Evolutionary conservation across 371 early-diverging fungal genomes (phyloP).

Genomic region (Syncephalastrum monosporum): DNA sequence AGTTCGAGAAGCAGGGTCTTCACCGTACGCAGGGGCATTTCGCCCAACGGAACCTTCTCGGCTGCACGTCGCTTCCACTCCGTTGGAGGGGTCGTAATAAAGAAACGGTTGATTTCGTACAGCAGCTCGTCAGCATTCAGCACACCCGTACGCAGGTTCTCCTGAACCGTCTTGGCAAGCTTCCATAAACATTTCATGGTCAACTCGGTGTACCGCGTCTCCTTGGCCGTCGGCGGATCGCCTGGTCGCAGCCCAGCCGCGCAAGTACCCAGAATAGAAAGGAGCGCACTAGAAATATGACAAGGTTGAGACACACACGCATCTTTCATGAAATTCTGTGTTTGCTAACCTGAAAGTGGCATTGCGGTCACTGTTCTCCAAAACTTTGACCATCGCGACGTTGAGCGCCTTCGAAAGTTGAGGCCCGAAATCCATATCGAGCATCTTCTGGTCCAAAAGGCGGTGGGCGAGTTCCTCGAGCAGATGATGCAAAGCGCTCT

Average conservation of each 20-base stretch:
- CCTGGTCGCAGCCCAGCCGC: constrained; percentile 47
- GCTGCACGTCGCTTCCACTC: constrained; percentile 85
- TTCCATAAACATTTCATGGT: constrained; percentile 98
- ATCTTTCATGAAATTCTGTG: background rate
- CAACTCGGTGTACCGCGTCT: constrained; percentile 80
- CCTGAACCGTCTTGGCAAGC: constrained; percentile 80
- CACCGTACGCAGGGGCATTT: constrained; percentile 91
- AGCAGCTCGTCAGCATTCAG: constrained; percentile 64
- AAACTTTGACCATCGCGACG: constrained; percentile 81
- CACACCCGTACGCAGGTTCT: constrained; percentile 53
- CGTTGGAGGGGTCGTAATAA: constrained; percentile 72
- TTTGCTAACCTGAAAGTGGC: constrained; percentile 60
- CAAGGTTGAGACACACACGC: background rate
- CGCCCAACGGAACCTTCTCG: constrained; percentile 75
- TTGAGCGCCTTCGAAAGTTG: constrained; percentile 80
- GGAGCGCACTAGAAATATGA: constrained; percentile 44
- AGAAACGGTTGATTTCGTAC: constrained; percentile 78
- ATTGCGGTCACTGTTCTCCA: constrained; percentile 83
- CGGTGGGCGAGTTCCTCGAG: constrained; percentile 77
- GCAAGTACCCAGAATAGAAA: constrained; percentile 54
- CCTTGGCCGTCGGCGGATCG: constrained; percentile 49
- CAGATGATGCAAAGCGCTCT: constrained; percentile 63
- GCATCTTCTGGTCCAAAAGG: constrained; percentile 74
- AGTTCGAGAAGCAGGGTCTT: constrained; percentile 88
- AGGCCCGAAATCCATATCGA: constrained; percentile 59